Evolutionary conservation across 306 rosid genomes (phyloP).

Genomic region (Cucumis cinereus): DNA sequence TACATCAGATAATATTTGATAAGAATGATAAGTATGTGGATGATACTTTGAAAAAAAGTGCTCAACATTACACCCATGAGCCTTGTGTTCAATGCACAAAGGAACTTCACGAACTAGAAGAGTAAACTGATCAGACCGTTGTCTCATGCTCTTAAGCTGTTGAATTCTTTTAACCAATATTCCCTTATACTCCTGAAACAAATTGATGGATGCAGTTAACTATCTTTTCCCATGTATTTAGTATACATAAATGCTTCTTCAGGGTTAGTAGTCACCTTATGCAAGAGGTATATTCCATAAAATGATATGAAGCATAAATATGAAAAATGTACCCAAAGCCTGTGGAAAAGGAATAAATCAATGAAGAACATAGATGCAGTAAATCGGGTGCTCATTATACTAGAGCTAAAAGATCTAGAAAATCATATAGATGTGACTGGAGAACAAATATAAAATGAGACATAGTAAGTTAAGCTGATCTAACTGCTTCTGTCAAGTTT

Average conservation of each 20-base stretch:
- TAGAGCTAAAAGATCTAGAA: background rate
- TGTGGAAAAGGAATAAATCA: constrained; percentile 20
- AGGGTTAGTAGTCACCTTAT: constrained; percentile 45
- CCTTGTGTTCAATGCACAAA: constrained; percentile 51
- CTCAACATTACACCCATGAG: constrained; percentile 45
- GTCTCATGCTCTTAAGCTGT: constrained; percentile 38
- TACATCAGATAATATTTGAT: constrained; percentile 45
- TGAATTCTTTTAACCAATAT: constrained; percentile 54
- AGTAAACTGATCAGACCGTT: constrained; percentile 72
- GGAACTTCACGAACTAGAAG: constrained; percentile 74
- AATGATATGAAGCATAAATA: constrained; percentile 75
- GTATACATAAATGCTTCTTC: background rate
- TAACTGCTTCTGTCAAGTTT: background rate
- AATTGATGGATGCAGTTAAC: constrained; percentile 14
- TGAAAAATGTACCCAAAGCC: constrained; percentile 89
- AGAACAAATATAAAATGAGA: background rate
- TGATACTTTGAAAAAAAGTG: constrained; percentile 67
- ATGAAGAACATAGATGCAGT: background rate
- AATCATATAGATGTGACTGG: background rate
- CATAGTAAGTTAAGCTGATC: background rate
- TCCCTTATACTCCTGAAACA: constrained; percentile 63
- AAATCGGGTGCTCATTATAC: constrained; percentile 18
- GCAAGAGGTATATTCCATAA: constrained; percentile 59
- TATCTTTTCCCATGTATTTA: constrained; percentile 11
- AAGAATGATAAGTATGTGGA: constrained; percentile 50